Conservation (phyloP, 768 basidiomycete species). For the Suillus fuscotomentosus region DNA sequence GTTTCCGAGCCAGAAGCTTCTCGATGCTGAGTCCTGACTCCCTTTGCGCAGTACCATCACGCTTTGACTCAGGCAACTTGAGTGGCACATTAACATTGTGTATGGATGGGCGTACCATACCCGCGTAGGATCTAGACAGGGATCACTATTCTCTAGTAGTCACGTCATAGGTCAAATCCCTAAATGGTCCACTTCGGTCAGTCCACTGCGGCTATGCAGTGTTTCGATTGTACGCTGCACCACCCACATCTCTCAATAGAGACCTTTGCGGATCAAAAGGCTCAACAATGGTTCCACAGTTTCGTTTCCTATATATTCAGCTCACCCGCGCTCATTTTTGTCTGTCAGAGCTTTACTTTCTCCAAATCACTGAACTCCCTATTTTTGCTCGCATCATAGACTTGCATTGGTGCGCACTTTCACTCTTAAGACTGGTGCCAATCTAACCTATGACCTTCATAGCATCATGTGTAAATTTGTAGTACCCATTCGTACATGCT, state of each 20-base stretch:
- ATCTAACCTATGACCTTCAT: neutral
- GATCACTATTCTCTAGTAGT: neutral
- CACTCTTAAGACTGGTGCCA: neutral
- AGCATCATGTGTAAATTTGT: slow-evolving; percentile 29
- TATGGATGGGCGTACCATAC: neutral
- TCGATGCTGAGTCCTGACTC: neutral
- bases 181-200: neutral
- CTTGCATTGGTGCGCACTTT: neutral
- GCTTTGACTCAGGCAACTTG: neutral
- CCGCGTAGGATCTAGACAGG: neutral
- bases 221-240: too few species aligned
- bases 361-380: neutral
- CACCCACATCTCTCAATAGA: neutral
- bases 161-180: neutral
- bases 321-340: too few species aligned
- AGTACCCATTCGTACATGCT: slow-evolving; percentile 30
- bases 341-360: neutral
- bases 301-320: neutral
- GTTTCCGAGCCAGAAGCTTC: too few species aligned
- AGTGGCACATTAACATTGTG: neutral
- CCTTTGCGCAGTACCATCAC: neutral
- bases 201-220: neutral
- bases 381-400: neutral
- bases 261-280: neutral
- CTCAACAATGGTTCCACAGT: neutral